Percentiles rank a stretch among this genome's conserved stretches.
Evolutionary conservation across 371 early-diverging fungal genomes (phyloP).

Genomic region (Apophysomyces ossiformis): DNA sequence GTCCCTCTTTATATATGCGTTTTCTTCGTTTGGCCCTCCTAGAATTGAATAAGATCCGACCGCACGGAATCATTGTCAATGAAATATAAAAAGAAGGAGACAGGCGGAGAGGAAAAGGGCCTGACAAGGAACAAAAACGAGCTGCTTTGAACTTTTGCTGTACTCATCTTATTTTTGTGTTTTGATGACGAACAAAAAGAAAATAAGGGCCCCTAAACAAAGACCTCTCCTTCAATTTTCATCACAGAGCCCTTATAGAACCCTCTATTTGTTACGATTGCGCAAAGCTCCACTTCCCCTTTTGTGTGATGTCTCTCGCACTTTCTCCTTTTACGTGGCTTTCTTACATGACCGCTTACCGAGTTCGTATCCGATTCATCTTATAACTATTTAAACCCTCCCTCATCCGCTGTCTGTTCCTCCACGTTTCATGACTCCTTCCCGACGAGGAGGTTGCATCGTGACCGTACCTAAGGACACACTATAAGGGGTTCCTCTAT

Average conservation of each 20-base stretch:
- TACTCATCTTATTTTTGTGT: constrained; percentile 1
- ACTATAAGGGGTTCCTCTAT: not conserved
- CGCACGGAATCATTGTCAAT: constrained; percentile 9
- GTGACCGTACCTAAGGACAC: not conserved
- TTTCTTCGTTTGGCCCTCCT: not conserved
- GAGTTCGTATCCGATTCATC: constrained; percentile 6
- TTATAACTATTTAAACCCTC: not conserved
- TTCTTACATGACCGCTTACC: constrained; percentile 10
- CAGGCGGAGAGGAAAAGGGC: too few relatives aligned
- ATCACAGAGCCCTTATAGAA: constrained; percentile 8
- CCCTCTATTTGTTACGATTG: constrained; percentile 5
- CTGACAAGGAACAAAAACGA: constrained; percentile 8
- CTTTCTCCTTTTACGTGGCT: constrained; percentile 7
- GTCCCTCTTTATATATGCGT: not conserved
- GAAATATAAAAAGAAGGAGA: not conserved
- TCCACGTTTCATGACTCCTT: constrained; percentile 9
- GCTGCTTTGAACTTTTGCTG: not conserved
- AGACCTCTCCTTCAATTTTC: not conserved
- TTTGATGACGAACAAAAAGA: constrained; percentile 1
- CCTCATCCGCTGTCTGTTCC: constrained; percentile 5
- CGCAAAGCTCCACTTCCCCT: constrained; percentile 3
- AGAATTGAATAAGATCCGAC: constrained; percentile 8
- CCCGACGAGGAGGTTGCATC: constrained; percentile 8
- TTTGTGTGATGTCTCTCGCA: constrained; percentile 10
- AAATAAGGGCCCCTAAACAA: not conserved